Percentiles rank a stretch among this genome's conserved stretches.
These are phyloP conservation scores for Hypocrella siamensis DNA, from an alignment of 2,329 filamentous ascomycete genomes.

Conservation along the genomic window DNA sequence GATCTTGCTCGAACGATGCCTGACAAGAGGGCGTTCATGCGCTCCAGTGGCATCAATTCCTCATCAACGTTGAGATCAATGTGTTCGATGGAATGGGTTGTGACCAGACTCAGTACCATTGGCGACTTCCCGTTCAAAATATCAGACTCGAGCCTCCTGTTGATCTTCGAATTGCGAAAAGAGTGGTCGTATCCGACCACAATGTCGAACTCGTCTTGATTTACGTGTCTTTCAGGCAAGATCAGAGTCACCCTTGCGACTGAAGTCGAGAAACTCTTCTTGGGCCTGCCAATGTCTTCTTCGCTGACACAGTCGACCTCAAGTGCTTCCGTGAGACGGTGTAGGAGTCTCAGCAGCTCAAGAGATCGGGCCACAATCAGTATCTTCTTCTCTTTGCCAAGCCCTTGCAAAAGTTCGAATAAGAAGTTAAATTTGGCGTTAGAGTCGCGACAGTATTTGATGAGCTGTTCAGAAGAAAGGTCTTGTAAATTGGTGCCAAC, in stretches of 20 bases:
- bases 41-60: conserved; percentile 22
- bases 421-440: conserved; percentile 47
- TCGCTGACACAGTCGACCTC: conserved; percentile 18
- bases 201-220: conserved; percentile 27
- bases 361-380: conserved; percentile 37
- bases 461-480: conserved; percentile 24
- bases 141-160: conserved; percentile 2
- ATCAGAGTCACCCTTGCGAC: conserved; percentile 26
- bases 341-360: conserved; percentile 34
- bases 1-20: conserved; percentile 19
- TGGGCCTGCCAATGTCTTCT: conserved; percentile 12
- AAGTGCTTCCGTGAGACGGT: conserved; percentile 27
- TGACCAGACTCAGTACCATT: conserved; percentile 32
- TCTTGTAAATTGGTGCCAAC: conserved; percentile 24
- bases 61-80: conserved; percentile 29
- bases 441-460: conserved; percentile 37
- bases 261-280: conserved; percentile 14
- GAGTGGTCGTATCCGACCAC: conserved; percentile 39
- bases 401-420: conserved; percentile 32
- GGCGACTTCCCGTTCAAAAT: conserved; percentile 14
- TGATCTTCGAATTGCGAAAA: conserved; percentile 21
- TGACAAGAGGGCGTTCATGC: conserved; percentile 28
- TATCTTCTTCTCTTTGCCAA: conserved; percentile 29
- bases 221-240: conserved; percentile 20
- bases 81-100: conserved; percentile 38